Evolutionary conservation across 2,329 filamentous ascomycete genomes (phyloP).

Genomic region (Paradendryphiella salina): DNA sequence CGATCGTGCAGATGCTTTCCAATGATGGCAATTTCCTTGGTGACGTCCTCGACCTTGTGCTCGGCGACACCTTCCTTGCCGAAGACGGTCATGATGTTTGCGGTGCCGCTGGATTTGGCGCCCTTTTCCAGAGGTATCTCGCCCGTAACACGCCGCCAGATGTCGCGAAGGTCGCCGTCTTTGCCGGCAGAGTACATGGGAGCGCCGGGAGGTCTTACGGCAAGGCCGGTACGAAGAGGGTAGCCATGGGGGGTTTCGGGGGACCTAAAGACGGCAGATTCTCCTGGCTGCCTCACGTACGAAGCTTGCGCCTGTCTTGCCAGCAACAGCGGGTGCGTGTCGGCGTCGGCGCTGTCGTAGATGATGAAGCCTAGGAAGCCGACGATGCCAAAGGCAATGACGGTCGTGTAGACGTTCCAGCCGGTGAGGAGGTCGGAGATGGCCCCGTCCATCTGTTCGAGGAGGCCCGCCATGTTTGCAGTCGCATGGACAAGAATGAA

Average conservation of each 20-base stretch:
- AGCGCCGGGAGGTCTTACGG: slow-evolving; percentile 77
- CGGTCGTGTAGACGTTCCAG: slow-evolving; percentile 81
- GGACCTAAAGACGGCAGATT: slow-evolving; percentile 85
- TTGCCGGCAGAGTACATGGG: slow-evolving; percentile 82
- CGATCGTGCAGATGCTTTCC: slow-evolving; percentile 74
- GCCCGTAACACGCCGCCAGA: slow-evolving; percentile 76
- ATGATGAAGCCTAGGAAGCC: slow-evolving; percentile 72
- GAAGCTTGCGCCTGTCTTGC: slow-evolving; percentile 80
- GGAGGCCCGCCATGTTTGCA: slow-evolving; percentile 48
- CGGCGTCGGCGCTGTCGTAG: slow-evolving; percentile 74
- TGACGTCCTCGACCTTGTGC: slow-evolving; percentile 71
- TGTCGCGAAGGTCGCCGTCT: slow-evolving; percentile 86
- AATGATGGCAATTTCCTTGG: slow-evolving; percentile 83
- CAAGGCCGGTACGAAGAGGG: slow-evolving; percentile 51
- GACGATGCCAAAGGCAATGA: slow-evolving; percentile 68
- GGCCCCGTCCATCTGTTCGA: slow-evolving; percentile 71
- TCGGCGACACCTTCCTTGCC: slow-evolving; percentile 76
- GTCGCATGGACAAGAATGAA: slow-evolving; percentile 9
- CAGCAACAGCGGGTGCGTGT: slow-evolving; percentile 89
- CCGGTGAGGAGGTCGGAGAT: slow-evolving; percentile 71
- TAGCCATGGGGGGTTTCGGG: slow-evolving; percentile 80
- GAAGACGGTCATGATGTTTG: slow-evolving; percentile 75
- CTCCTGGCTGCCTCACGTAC: slow-evolving; percentile 77
- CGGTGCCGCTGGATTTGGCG: slow-evolving; percentile 64
- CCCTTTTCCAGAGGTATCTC: slow-evolving; percentile 68